These are phyloP conservation scores for Saccharomycopsis selenospora DNA, from an alignment of 805 yeast species.

Conservation along the genomic window DNA sequence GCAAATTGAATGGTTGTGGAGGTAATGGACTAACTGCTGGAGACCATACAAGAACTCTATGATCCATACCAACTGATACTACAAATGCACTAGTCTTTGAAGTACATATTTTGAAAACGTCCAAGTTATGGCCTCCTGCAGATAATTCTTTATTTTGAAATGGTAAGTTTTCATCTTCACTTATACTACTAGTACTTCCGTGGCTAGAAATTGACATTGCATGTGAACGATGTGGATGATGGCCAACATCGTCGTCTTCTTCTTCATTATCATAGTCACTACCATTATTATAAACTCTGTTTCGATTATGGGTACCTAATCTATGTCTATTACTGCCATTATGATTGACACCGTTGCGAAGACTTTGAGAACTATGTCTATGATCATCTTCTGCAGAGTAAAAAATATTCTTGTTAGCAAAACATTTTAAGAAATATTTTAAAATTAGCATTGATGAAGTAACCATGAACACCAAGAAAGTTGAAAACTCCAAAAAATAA, in stretches of 20 bases:
- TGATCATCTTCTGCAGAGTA: slow-evolving; percentile 17
- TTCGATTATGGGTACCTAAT: too few relatives aligned
- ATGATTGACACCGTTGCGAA: too few relatives aligned
- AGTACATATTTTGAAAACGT: slow-evolving; percentile 53
- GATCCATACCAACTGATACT: slow-evolving; percentile 68
- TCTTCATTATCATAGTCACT: slow-evolving; percentile 17
- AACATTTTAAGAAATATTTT: slow-evolving; percentile 30
- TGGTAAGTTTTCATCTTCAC: too few relatives aligned
- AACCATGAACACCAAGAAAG: slow-evolving; percentile 43
- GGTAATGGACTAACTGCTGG: slow-evolving; percentile 43
- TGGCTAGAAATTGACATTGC: too few relatives aligned
- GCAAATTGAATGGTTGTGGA: slow-evolving; percentile 40
- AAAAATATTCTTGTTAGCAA: neutral
- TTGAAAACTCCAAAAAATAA: slow-evolving; percentile 49
- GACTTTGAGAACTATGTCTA: too few relatives aligned
- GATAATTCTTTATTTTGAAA: slow-evolving; percentile 34
- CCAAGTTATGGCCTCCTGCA: slow-evolving; percentile 50
- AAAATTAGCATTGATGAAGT: slow-evolving; percentile 43
- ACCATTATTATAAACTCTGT: slow-evolving; percentile 1
- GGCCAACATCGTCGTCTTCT: slow-evolving; percentile 2
- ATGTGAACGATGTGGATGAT: slow-evolving; percentile 6
- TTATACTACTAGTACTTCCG: too few relatives aligned
- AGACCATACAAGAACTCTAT: slow-evolving; percentile 65
- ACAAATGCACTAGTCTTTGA: slow-evolving; percentile 55
- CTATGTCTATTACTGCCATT: too few relatives aligned